phyloP scores from a whole-genome alignment of 495 filamentous ascomycete genomes.

The Aspergillus sclerotioniger region DNA sequence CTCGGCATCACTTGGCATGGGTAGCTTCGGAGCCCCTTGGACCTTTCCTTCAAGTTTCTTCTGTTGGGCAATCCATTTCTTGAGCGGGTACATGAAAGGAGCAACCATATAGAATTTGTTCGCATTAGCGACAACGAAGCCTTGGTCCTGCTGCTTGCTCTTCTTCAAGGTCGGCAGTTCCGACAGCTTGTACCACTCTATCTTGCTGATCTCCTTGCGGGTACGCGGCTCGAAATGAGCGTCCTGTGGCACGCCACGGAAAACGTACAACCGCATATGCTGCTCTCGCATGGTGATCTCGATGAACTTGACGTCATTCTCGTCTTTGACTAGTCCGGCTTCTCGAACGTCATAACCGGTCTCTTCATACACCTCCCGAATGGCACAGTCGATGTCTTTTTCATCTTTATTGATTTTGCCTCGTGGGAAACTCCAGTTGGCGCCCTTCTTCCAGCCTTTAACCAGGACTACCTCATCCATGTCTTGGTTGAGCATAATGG shows the following conservation, averaged over 20 bases:
- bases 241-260: slow-evolving; percentile 80
- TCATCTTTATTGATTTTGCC: slow-evolving; percentile 98
- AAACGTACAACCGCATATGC: slow-evolving; percentile 86
- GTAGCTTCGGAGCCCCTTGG: slow-evolving; percentile 18
- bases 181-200: slow-evolving; percentile 85
- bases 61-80: slow-evolving; percentile 87
- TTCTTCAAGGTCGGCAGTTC: slow-evolving; percentile 83
- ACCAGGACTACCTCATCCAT: slow-evolving; percentile 93
- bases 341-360: slow-evolving; percentile 80
- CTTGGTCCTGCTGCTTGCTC: slow-evolving; percentile 55
- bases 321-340: slow-evolving; percentile 67
- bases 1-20: slow-evolving; percentile 31
- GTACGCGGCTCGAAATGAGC: slow-evolving; percentile 85
- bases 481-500: slow-evolving; percentile 82
- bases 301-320: slow-evolving; percentile 71
- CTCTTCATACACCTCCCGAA: slow-evolving; percentile 93
- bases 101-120: slow-evolving; percentile 98
- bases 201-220: slow-evolving; percentile 94
- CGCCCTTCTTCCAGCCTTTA: slow-evolving; percentile 95
- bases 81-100: slow-evolving; percentile 80
- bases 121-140: slow-evolving; percentile 55
- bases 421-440: slow-evolving; percentile 93
- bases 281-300: slow-evolving; percentile 88
- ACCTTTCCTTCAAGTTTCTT: slow-evolving; percentile 60
- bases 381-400: slow-evolving; percentile 84